Percentiles rank a stretch among this genome's conserved stretches.
Evolutionary conservation across 208 protist genomes (phyloP).

Genomic region (Novymonas esmeraldas): DNA sequence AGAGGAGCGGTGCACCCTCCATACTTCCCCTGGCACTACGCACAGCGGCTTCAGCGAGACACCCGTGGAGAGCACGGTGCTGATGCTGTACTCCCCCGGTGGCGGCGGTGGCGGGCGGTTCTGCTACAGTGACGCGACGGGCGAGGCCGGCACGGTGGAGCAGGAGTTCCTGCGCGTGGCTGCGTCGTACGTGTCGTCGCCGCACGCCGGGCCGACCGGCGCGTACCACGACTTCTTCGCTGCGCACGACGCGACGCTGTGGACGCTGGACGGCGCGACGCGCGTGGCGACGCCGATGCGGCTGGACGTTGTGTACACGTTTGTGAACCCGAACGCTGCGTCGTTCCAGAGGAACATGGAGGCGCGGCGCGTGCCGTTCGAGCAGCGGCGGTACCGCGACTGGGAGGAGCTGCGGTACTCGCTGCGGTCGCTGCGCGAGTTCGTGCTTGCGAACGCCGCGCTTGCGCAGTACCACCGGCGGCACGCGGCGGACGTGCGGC

Average conservation of each 20-base stretch:
- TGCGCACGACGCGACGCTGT: conserved; percentile 40
- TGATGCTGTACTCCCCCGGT: conserved; percentile 35
- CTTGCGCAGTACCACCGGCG: conserved; percentile 30
- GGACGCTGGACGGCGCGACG: conserved; percentile 34
- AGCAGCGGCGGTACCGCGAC: conserved; percentile 39
- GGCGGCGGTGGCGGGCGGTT: not conserved
- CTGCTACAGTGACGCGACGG: conserved; percentile 21
- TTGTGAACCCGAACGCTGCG: conserved; percentile 49
- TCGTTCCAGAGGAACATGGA: conserved; percentile 34
- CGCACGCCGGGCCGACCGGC: conserved; percentile 9
- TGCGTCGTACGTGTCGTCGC: conserved; percentile 41
- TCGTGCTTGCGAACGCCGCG: conserved; percentile 27
- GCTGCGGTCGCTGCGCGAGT: conserved; percentile 40
- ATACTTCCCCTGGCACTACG: no score
- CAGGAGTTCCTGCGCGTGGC: conserved; percentile 30
- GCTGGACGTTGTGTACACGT: conserved; percentile 63
- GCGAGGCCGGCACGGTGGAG: conserved; percentile 6
- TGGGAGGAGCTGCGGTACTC: conserved; percentile 68
- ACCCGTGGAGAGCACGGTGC: conserved; percentile 34
- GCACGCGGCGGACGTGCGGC: conserved; percentile 24
- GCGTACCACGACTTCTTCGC: conserved; percentile 47
- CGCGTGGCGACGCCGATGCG: conserved; percentile 36
- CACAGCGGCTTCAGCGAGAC: conserved; percentile 19
- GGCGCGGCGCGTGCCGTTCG: conserved; percentile 25
- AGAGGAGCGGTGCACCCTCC: no score